These are phyloP conservation scores for Solanum okadae DNA, from an alignment of 257 asterid species.

Conservation along the genomic window DNA sequence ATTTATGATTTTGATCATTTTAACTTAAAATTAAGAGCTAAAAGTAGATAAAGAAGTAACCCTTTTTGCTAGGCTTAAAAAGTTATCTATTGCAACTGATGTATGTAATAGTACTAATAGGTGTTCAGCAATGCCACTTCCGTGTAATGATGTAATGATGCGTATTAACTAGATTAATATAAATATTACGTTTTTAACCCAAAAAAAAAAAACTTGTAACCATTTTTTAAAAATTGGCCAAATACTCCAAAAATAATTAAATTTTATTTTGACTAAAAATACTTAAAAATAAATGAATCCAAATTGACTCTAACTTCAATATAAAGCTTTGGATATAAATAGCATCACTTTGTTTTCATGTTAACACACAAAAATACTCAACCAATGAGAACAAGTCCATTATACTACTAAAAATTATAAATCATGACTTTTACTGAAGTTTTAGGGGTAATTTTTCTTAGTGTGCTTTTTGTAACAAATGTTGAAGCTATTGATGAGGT, in stretches of 20 bases:
- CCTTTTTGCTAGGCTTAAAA: too few species aligned
- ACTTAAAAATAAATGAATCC: too few species aligned
- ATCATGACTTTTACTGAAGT: background rate
- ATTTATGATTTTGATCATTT: background rate
- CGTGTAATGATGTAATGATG: too few species aligned
- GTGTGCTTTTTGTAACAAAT: background rate
- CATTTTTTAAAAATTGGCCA: background rate
- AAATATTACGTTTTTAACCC: too few species aligned
- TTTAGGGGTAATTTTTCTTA: background rate
- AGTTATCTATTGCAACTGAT: too few species aligned
- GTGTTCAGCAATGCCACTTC: too few species aligned
- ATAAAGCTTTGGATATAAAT: background rate
- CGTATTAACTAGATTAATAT: too few species aligned
- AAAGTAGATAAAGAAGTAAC: rapidly evolving
- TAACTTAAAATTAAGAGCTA: too few species aligned
- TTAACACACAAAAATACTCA: background rate
- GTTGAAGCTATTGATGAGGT: background rate
- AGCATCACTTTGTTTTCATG: background rate
- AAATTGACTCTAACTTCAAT: background rate
- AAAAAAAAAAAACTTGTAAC: too few species aligned
- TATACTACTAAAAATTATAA: background rate
- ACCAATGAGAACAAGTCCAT: background rate
- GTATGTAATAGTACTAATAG: too few species aligned
- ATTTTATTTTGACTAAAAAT: too few species aligned
- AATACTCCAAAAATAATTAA: too few species aligned